Conservation (phyloP, 2,329 filamentous ascomycete genomes). For the Aspergillus chevalieri region DNA sequence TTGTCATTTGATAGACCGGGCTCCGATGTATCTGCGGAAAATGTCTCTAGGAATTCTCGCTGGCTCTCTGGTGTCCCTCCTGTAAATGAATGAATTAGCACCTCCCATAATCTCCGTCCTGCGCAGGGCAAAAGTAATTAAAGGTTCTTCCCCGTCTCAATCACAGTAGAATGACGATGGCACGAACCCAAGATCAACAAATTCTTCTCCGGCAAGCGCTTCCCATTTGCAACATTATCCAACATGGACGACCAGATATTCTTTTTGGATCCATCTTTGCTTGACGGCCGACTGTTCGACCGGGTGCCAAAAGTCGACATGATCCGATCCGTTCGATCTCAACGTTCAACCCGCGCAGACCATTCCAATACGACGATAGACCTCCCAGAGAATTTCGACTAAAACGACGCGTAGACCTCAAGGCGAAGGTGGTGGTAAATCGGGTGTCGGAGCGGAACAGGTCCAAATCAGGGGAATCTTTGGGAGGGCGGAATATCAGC, state of each 20-base stretch:
- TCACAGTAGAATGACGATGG: neutral
- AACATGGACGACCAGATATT: slow-evolving; percentile 94
- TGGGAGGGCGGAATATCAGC: slow-evolving; percentile 6
- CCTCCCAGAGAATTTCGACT: neutral
- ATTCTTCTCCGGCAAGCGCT: slow-evolving; percentile 86
- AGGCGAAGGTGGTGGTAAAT: slow-evolving; percentile 6
- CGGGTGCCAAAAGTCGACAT: slow-evolving; percentile 29
- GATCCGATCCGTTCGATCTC: slow-evolving; percentile 28
- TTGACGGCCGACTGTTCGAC: slow-evolving; percentile 37
- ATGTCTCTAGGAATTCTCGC: slow-evolving; percentile 68
- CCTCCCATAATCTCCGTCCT: slow-evolving; percentile 1
- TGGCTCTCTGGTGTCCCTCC: slow-evolving; percentile 78
- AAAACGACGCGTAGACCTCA: slow-evolving; percentile 12
- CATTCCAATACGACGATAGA: slow-evolving; percentile 21
- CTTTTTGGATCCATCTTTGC: slow-evolving; percentile 64
- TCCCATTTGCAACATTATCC: slow-evolving; percentile 81
- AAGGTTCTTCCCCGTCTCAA: neutral
- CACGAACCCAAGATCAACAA: slow-evolving; percentile 71
- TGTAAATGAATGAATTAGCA: slow-evolving; percentile 33
- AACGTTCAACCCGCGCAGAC: slow-evolving; percentile 29
- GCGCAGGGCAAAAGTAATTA: slow-evolving; percentile 1
- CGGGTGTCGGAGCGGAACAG: slow-evolving; percentile 17
- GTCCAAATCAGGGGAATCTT: slow-evolving; percentile 26
- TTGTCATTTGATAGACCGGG: slow-evolving; percentile 42
- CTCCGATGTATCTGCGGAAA: slow-evolving; percentile 40